phyloP scores from a whole-genome alignment of 2,329 filamentous ascomycete genomes.

The Penicillium sp. region DNA sequence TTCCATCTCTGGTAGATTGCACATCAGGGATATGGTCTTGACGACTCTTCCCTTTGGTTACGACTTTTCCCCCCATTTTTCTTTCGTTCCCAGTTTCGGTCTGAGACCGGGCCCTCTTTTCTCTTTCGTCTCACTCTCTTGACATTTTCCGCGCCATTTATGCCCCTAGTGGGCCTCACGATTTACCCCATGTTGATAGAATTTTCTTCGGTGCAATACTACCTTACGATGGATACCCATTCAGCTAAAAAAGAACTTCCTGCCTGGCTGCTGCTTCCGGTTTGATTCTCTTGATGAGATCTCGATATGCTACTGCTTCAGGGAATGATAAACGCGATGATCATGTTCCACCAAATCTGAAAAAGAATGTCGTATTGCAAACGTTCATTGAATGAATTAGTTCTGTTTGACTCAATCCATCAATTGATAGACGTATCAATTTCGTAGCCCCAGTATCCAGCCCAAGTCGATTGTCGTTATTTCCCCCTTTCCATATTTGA shows the following conservation, averaged over 20 bases:
- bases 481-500: background rate
- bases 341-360: constrained; percentile 1
- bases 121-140: constrained; percentile 20
- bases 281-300: constrained; percentile 8
- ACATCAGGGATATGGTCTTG: constrained; percentile 16
- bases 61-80: constrained; percentile 7
- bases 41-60: constrained; percentile 20
- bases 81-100: constrained; percentile 19
- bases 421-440: background rate
- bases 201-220: constrained; percentile 23
- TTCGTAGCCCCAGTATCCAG: background rate
- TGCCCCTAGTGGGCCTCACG: constrained; percentile 21
- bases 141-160: constrained; percentile 6
- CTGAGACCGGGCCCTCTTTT: constrained; percentile 10
- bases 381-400: background rate
- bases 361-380: background rate
- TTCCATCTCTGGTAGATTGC: constrained; percentile 28
- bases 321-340: constrained; percentile 5
- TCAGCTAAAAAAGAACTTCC: constrained; percentile 3
- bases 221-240: constrained; percentile 16
- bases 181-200: constrained; percentile 14
- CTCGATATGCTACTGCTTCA: constrained; percentile 4
- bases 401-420: background rate
- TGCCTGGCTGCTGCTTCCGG: constrained; percentile 2
- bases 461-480: background rate